Base-by-base conservation (phyloP, 1,284 basidiomycete species). In the Thecaphora thlaspeos region DNA sequence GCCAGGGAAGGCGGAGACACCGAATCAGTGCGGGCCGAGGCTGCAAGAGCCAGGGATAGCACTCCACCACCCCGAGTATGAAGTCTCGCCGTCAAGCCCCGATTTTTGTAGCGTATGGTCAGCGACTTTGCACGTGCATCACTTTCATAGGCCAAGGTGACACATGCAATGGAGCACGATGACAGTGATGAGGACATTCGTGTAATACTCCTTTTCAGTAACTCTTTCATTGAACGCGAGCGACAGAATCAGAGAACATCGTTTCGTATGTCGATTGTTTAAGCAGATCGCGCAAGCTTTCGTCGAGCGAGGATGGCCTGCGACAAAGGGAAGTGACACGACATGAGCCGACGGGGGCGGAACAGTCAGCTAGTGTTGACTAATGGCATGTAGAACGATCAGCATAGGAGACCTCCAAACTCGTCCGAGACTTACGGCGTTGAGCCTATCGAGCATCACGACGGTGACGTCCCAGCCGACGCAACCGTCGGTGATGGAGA, bases 381-480 rank as follows among this genome's bases (percentile, higher is more conserved):
- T 36, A 24, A 26, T 24, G 24, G 21, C 21, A 45, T 45, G 43
- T 36, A 46, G 39, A 38, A 21, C 21, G 17, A 34, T 19, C 9
- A 44, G 28, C 34, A 44, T 26, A 30, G 19, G 19, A 45, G 9
- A 36, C 19, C 28, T 8, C 8, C 28, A 30, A 30, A 30, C 7
- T 30, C 28, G 28, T 30, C 28, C 28, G 8, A 7, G 14, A 30
- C 32, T 34, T 17, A 34, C 78, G 26, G 73, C 65, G 50, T 79
- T 74, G 43, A 81, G 60, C 18, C 71, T 69, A 41, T 75, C 60
- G 23, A 81, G 67, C 68, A 80, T 70, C 38, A 69, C 41, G 43
- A 78, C 63, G 0, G 91, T 95, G 32, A 84, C 84, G 54, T 87
- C 86, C 90, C 92, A 97, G 78, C 90, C 85, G 46, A 97, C 88